Percentiles rank a stretch among this genome's conserved stretches.
These are phyloP conservation scores for Abortiporus biennis DNA, from an alignment of 1,284 basidiomycete genomes.

Conservation along the genomic window DNA sequence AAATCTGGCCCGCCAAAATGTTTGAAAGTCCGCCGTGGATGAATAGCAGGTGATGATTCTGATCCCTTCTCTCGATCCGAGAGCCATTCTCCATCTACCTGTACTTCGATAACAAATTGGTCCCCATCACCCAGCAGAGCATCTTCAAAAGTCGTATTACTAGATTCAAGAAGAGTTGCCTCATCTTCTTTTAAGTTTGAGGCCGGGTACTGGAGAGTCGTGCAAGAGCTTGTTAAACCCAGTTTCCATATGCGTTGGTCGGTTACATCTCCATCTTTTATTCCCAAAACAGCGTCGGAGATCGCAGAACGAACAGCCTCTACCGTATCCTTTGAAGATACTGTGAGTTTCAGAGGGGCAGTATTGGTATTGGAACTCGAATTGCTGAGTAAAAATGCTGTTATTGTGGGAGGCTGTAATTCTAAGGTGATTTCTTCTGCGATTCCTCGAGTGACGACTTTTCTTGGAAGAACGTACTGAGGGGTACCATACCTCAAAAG, in stretches of 20 bases:
- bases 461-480: conserved; percentile 50
- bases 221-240: conserved; percentile 17
- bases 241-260: conserved; percentile 52
- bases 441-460: conserved; percentile 57
- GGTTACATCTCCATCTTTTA: conserved; percentile 12
- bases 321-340: conserved; percentile 47
- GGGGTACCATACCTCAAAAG: conserved; percentile 70
- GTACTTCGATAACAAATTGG: conserved; percentile 62
- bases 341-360: conserved; percentile 20
- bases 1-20: conserved; percentile 55
- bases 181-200: conserved; percentile 32
- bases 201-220: conserved; percentile 15
- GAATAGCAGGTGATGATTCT: conserved; percentile 12
- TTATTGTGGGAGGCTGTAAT: conserved; percentile 69
- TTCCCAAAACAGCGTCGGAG: conserved; percentile 23
- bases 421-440: conserved; percentile 61
- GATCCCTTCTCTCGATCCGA: conserved; percentile 15
- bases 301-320: neutral
- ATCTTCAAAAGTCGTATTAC: conserved; percentile 49
- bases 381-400: conserved; percentile 42
- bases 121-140: conserved; percentile 52
- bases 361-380: conserved; percentile 6
- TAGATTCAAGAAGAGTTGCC: conserved; percentile 30
- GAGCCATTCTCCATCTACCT: conserved; percentile 48
- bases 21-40: conserved; percentile 10